A percentile compares a stretch with the other conserved stretches of the same genome.
Evolutionary conservation across 2,329 filamentous ascomycete genomes (phyloP).

Genomic region (Spiromastix sp.): DNA sequence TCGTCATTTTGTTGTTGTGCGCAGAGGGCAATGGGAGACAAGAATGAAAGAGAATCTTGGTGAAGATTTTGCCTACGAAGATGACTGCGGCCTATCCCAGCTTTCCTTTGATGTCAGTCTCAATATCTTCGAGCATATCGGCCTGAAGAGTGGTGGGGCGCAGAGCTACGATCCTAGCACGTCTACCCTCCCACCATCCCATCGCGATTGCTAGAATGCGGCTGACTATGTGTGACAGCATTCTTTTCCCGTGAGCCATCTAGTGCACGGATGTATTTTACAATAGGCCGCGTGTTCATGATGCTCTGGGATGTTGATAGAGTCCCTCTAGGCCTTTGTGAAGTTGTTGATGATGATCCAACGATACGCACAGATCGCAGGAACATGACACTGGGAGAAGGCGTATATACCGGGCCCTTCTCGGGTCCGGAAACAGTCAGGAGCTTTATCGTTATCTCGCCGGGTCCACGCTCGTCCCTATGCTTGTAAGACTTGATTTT

Average conservation of each 20-base stretch:
- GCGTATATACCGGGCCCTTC: neutral
- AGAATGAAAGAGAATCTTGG: too few relatives aligned
- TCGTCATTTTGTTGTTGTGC: too few relatives aligned
- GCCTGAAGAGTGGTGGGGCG: neutral
- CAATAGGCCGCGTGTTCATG: slow-evolving; percentile 1
- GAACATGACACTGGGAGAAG: neutral
- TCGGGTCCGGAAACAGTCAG: neutral
- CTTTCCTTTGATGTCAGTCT: too few relatives aligned
- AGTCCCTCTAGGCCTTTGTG: neutral
- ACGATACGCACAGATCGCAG: neutral
- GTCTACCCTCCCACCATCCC: neutral
- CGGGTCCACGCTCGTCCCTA: neutral
- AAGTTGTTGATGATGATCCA: slow-evolving; percentile 1
- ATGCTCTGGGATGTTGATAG: slow-evolving; percentile 1
- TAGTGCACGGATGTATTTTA: neutral
- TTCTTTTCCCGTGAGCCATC: neutral
- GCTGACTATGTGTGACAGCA: neutral
- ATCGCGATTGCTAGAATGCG: too few relatives aligned
- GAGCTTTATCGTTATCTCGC: neutral
- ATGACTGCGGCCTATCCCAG: too few relatives aligned
- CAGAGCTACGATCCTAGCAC: slow-evolving; percentile 1
- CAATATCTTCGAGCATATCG: slow-evolving; percentile 2
- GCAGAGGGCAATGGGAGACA: too few relatives aligned
- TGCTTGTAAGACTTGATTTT: neutral
- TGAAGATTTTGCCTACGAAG: too few relatives aligned